A percentile compares a stretch with the other conserved stretches of the same genome.
Evolutionary conservation across 306 rosid genomes (phyloP).

Genomic region (Clitoria ternatea): DNA sequence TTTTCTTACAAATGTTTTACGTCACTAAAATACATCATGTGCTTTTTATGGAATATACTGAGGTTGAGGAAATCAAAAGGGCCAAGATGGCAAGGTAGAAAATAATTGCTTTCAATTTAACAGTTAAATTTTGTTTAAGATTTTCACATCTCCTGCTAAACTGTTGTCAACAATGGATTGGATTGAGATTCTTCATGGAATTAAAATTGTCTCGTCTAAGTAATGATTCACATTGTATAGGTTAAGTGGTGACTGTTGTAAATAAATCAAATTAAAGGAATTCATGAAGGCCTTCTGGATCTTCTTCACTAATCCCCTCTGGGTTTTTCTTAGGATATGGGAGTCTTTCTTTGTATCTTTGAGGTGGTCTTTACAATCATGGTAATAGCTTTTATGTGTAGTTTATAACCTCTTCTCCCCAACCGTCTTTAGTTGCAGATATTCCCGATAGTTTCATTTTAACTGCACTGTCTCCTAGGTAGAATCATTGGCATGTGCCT

Average conservation of each 20-base stretch:
- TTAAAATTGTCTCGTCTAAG: neutral
- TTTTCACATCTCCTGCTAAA: too few species aligned
- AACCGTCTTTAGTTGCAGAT: neutral
- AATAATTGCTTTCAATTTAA: neutral
- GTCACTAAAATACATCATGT: neutral
- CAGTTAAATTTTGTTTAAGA: neutral
- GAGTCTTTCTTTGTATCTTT: neutral
- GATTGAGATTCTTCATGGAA: neutral
- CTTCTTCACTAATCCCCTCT: neutral
- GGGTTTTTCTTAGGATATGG: neutral
- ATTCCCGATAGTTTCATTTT: neutral
- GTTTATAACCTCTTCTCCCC: neutral
- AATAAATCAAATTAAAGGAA: constrained; percentile 2
- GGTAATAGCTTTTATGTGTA: neutral
- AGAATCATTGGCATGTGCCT: constrained; percentile 2
- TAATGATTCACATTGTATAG: neutral
- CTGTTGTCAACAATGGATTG: constrained; percentile 2
- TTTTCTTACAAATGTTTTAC: neutral
- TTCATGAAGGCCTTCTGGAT: neutral
- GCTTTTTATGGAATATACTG: neutral
- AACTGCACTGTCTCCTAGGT: neutral
- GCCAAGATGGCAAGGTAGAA: neutral
- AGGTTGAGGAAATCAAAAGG: neutral
- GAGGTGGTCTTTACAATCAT: constrained; percentile 8
- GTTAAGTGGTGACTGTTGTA: neutral